Percentiles rank a stretch among this genome's conserved stretches.
Conservation (phyloP, 1,284 basidiomycete genomes). For the Apiotrichum akiyoshidainum region DNA sequence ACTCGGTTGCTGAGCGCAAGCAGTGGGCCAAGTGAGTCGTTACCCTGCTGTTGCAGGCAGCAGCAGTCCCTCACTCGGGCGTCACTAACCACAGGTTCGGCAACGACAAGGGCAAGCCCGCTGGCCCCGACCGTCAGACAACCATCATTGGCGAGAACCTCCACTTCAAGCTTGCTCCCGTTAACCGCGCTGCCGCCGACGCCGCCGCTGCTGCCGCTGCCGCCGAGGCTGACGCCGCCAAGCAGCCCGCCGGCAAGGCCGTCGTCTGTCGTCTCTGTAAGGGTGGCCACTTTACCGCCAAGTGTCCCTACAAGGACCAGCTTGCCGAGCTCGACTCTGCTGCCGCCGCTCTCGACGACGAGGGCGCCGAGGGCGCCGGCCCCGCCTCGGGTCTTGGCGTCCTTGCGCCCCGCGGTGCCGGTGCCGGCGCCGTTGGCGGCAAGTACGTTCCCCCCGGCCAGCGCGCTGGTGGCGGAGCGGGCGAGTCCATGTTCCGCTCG, state of each 20-base stretch:
- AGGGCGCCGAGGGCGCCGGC: constrained; percentile 26
- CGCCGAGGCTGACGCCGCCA: constrained; percentile 67
- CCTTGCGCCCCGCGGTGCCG: constrained; percentile 19
- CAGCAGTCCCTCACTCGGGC: not conserved
- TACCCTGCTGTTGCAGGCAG: too few relatives aligned
- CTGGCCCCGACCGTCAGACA: constrained; percentile 89
- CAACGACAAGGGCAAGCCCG: constrained; percentile 77
- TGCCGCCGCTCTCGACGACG: constrained; percentile 58
- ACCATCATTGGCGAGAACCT: constrained; percentile 95
- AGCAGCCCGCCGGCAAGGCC: constrained; percentile 72
- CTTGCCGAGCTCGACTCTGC: constrained; percentile 66
- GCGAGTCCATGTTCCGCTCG: constrained; percentile 70
- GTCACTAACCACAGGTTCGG: constrained; percentile 64
- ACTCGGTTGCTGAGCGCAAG: constrained; percentile 87
- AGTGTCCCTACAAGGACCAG: constrained; percentile 97
- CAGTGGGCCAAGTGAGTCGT: constrained; percentile 70
- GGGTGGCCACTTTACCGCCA: constrained; percentile 95
- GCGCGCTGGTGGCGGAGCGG: constrained; percentile 57
- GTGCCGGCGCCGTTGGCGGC: constrained; percentile 51
- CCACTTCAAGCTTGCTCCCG: constrained; percentile 75
- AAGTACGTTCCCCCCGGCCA: constrained; percentile 83
- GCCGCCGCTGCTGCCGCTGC: constrained; percentile 59
- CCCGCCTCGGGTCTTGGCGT: constrained; percentile 20
- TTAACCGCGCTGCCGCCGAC: constrained; percentile 65
- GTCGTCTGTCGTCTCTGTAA: constrained; percentile 93